Base-by-base conservation (phyloP, 805 yeast species). In the Osmozyma mogii region DNA sequence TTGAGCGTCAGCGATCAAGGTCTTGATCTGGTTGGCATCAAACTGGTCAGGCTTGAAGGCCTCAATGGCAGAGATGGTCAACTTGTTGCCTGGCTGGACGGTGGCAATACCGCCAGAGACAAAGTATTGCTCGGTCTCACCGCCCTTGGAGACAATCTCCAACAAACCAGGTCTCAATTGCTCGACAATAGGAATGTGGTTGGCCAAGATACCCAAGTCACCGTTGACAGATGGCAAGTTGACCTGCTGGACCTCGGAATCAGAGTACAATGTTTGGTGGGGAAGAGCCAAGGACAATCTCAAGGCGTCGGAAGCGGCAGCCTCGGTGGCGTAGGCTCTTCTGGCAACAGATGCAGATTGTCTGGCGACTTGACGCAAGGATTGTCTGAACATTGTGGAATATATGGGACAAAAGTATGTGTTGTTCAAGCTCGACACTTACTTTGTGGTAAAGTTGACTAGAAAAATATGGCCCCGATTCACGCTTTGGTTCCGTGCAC, bases 151-250 rank as follows among this genome's bases (percentile, higher is more conserved):
- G 45, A 84, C 80, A 54, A 92, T 77, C 63, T 88, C 96, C 50
- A 92, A 81, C 39, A 92, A 72, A 62, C 98, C 98, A 49, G 98
- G 95, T 54, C 78, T 75, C 58, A 92, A 78, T 72, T 92, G 95
- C 69, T 92, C 97, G 43, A 89, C 85, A 50, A 83, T 76, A 51
- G 98, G 97, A 53, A 92, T 95, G 77, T 92, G 98, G 70, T 84
- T 81, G 49, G 97, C 96, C 56, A 92, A 70, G 44, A 92, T 75
- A 84, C 98, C 98, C 64, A 89, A 75, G 56, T 84, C 94, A 60
- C 98, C 98, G 45, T 92, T 78, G 52, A 80, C 72, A 42, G 95
- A 94, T 54, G 98, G 98, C 47, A 92, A 71, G 69, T 92, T 92
- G 48, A 92, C 97, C 72, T 92, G 70, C 44, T 61, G 56, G 31